Conservation (phyloP, 257 asterid species). For the Verbascum thapsus region DNA sequence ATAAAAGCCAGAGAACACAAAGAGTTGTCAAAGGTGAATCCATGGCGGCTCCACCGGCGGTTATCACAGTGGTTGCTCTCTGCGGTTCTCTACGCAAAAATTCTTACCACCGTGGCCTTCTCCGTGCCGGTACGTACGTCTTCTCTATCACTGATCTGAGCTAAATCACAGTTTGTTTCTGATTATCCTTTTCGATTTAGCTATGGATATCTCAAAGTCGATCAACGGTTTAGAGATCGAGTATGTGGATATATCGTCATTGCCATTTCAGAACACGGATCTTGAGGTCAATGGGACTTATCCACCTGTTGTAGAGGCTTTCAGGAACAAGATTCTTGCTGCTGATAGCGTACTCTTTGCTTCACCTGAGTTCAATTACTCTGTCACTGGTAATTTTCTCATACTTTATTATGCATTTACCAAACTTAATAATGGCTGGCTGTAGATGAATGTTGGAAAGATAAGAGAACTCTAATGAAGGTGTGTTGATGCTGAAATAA, state of each 20-base stretch:
- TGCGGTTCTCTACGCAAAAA: constrained; percentile 51
- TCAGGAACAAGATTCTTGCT: constrained; percentile 70
- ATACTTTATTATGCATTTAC: too few relatives aligned
- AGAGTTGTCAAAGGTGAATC: too few relatives aligned
- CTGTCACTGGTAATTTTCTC: constrained; percentile 65
- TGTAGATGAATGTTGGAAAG: too few relatives aligned
- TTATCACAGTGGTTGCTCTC: constrained; percentile 38
- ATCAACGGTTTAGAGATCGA: constrained; percentile 70
- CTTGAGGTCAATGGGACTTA: constrained; percentile 72
- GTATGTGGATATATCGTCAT: constrained; percentile 64
- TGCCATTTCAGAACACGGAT: constrained; percentile 79
- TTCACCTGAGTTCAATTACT: constrained; percentile 90
- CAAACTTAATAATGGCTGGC: too few relatives aligned
- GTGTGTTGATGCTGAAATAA: too few relatives aligned
- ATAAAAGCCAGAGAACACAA: too few relatives aligned
- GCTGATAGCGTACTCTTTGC: constrained; percentile 82
- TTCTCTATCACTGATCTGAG: too few relatives aligned
- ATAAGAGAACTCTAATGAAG: neutral
- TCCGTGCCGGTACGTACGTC: constrained; percentile 42
- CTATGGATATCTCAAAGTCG: constrained; percentile 61
- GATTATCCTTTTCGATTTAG: constrained; percentile 30
- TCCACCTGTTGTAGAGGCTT: constrained; percentile 79
- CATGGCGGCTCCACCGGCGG: constrained; percentile 17
- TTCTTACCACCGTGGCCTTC: constrained; percentile 42
- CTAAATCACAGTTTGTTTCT: too few relatives aligned